Evolutionary conservation across 805 yeast species (phyloP).

Genomic region (Allodekkera sacchari): DNA sequence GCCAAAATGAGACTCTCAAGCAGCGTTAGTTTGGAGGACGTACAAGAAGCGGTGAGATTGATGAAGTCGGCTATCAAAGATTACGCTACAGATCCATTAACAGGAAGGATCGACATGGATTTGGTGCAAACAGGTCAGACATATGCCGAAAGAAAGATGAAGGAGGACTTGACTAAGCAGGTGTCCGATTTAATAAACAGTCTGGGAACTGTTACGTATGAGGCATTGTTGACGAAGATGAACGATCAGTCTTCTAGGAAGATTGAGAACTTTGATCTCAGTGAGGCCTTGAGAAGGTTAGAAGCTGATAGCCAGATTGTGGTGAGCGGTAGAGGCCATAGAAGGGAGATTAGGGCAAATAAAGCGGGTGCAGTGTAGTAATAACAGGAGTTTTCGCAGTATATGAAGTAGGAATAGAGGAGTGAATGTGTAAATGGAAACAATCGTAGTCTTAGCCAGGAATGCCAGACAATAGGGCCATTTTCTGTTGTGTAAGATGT

Average conservation of each 20-base stretch:
- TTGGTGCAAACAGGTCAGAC: constrained; percentile 94
- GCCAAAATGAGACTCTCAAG: constrained; percentile 87
- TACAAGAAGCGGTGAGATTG: constrained; percentile 85
- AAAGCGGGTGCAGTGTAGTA: too few relatives aligned
- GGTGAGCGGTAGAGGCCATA: constrained; percentile 64
- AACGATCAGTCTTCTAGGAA: constrained; percentile 58
- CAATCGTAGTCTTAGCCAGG: too few relatives aligned
- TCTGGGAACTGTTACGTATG: constrained; percentile 45
- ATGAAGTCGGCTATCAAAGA: constrained; percentile 93
- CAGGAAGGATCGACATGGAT: constrained; percentile 97
- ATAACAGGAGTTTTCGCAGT: too few relatives aligned
- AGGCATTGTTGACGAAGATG: constrained; percentile 48
- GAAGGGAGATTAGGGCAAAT: constrained; percentile 44
- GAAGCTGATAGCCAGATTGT: constrained; percentile 64
- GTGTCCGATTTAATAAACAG: constrained; percentile 45
- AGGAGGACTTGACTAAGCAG: constrained; percentile 62
- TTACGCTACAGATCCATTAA: constrained; percentile 94
- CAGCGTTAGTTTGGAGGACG: constrained; percentile 71
- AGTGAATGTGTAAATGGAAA: too few relatives aligned
- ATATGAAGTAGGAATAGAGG: too few relatives aligned
- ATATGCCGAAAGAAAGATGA: constrained; percentile 69
- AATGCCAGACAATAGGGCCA: too few relatives aligned
- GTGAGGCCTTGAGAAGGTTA: constrained; percentile 58
- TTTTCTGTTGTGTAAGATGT: too few relatives aligned
- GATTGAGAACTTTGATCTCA: constrained; percentile 64